Conservation (phyloP, 2,329 filamentous ascomycete species). For the Phialophora tarda region DNA sequence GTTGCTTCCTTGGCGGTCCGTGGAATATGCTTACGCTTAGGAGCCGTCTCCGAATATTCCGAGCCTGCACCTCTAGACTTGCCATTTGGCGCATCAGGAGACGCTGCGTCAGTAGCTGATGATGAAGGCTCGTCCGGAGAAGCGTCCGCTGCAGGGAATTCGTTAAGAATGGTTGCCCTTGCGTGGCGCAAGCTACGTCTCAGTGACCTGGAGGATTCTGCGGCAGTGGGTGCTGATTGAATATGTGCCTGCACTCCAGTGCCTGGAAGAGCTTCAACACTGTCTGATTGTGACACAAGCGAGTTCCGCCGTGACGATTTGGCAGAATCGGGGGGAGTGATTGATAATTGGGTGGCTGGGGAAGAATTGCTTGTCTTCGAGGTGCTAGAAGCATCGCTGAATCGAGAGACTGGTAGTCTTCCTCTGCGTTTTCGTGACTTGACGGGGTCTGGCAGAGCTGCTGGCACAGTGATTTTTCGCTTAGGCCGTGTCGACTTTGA, state of each 20-base stretch:
- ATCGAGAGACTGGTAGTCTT: background rate
- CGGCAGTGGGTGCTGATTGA: background rate
- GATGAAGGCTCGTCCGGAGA: background rate
- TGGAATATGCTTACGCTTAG: conserved; percentile 8
- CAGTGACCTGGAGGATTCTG: background rate
- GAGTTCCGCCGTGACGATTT: background rate
- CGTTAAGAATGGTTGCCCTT: background rate
- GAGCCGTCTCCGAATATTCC: background rate
- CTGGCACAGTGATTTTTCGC: background rate
- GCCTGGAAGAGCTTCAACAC: background rate
- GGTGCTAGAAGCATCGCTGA: background rate
- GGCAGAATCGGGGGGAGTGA: conserved; percentile 1
- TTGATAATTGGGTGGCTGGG: background rate
- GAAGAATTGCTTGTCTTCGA: background rate
- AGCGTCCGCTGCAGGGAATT: background rate
- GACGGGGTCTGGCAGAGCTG: background rate
- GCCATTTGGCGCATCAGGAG: background rate
- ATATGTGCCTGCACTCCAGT: background rate
- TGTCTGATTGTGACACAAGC: background rate
- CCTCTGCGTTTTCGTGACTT: background rate
- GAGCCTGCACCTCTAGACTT: background rate
- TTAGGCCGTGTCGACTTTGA: conserved; percentile 1
- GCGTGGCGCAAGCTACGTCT: conserved; percentile 10
- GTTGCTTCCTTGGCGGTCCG: conserved; percentile 3
- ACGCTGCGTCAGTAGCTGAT: background rate